A percentile compares a stretch with the other conserved stretches of the same genome.
These are phyloP conservation scores for Pyrus hybrid DNA, from an alignment of 331 rosid species.

Conservation along the genomic window DNA sequence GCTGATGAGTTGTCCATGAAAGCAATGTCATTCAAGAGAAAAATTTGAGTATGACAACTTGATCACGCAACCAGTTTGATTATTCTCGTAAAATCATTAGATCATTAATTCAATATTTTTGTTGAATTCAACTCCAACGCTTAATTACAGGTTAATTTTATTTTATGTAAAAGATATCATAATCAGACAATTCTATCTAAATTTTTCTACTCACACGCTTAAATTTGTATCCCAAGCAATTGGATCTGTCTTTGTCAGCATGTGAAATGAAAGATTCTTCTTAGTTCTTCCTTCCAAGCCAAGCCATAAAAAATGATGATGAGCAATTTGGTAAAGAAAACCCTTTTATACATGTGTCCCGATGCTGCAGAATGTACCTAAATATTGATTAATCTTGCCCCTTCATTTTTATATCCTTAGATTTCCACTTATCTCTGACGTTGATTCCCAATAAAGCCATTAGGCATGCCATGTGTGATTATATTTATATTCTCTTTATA, in stretches of 20 bases:
- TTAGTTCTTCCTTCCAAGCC: background rate
- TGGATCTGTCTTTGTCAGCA: background rate
- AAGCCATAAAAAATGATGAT: background rate
- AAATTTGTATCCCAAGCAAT: background rate
- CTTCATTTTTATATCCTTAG: background rate
- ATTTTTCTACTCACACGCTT: too few relatives aligned
- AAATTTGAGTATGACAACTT: too few relatives aligned
- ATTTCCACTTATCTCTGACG: background rate
- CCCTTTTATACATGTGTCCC: background rate
- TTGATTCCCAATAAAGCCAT: background rate
- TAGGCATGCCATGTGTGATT: background rate
- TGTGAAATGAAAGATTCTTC: background rate
- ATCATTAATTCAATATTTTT: too few relatives aligned
- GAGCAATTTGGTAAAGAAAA: background rate
- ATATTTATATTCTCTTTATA: background rate
- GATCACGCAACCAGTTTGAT: too few relatives aligned
- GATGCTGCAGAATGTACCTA: background rate
- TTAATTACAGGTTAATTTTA: too few relatives aligned
- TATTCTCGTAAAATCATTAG: too few relatives aligned
- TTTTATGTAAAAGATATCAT: too few relatives aligned
- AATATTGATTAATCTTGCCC: background rate
- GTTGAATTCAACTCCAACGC: too few relatives aligned
- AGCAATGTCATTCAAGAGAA: background rate
- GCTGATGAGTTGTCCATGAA: background rate
- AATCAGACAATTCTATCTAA: accelerated